phyloP scores from a whole-genome alignment of 768 basidiomycete genomes.

The Mycena amicta region DNA sequence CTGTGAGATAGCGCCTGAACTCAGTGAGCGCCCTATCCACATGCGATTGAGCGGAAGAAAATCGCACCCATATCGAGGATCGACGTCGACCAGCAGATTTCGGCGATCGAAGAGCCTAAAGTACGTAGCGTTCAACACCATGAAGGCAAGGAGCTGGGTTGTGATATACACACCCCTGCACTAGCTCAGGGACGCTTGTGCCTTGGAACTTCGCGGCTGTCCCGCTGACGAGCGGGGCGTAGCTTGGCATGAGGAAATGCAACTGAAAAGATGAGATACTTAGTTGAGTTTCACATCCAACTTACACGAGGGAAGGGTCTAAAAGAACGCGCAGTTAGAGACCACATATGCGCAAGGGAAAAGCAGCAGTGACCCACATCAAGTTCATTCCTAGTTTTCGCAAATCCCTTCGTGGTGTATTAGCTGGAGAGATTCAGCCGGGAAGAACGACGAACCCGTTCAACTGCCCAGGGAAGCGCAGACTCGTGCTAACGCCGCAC shows the following conservation, averaged over 20 bases:
- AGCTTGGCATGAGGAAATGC: slow-evolving; percentile 96
- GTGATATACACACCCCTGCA: slow-evolving; percentile 57
- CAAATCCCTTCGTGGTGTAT: slow-evolving; percentile 57
- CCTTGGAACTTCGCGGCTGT: slow-evolving; percentile 63
- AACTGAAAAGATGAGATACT: too few relatives aligned
- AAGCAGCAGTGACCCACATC: slow-evolving; percentile 34
- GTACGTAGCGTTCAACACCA: not conserved
- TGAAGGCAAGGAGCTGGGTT: not conserved
- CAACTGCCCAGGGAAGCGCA: slow-evolving; percentile 92
- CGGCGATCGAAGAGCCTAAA: slow-evolving; percentile 77
- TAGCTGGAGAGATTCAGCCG: slow-evolving; percentile 1
- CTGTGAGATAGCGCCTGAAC: slow-evolving; percentile 79
- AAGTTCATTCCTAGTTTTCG: slow-evolving; percentile 93
- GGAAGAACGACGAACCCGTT: slow-evolving; percentile 62
- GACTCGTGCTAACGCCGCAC: slow-evolving; percentile 90
- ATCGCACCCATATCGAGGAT: slow-evolving; percentile 73
- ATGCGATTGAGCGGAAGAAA: not conserved
- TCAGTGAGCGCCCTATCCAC: not conserved
- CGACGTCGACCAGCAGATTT: slow-evolving; percentile 81
- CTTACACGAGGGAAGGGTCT: slow-evolving; percentile 88
- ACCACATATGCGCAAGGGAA: not conserved
- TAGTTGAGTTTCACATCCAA: too few relatives aligned
- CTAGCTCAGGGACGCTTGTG: slow-evolving; percentile 67
- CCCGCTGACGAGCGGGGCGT: slow-evolving; percentile 83
- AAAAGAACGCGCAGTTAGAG: too few relatives aligned